Conservation (phyloP, 169 alveolate genomes). For the Plasmodium ovale region DNA sequence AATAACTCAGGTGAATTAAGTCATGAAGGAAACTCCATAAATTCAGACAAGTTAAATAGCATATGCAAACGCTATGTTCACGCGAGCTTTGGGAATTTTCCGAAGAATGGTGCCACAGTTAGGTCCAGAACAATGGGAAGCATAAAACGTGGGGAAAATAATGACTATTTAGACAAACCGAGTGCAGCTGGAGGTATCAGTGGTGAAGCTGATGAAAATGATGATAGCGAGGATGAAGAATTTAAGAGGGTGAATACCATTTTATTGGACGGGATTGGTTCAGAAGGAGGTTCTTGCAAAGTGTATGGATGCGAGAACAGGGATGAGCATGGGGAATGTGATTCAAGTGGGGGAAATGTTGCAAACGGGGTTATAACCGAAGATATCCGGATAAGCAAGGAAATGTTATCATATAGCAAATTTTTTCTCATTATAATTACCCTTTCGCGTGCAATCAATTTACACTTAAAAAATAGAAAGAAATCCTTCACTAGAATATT, state of each 20-base stretch:
- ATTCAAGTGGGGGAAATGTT: background rate
- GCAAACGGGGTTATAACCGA: background rate
- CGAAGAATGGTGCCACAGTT: background rate
- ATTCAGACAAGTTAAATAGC: background rate
- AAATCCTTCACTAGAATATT: constrained; percentile 63
- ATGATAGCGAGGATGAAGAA: constrained; percentile 50
- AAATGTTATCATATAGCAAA: constrained; percentile 75
- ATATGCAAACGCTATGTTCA: too few species aligned
- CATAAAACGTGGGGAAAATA: background rate
- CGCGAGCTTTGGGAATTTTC: too few species aligned
- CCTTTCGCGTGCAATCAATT: constrained; percentile 63
- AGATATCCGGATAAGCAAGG: constrained; percentile 44
- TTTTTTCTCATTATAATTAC: constrained; percentile 63
- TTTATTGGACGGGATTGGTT: constrained; percentile 11
- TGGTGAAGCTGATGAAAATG: constrained; percentile 1
- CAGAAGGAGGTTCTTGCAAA: background rate
- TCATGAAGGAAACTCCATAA: background rate
- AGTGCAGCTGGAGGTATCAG: background rate
- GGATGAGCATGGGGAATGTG: background rate
- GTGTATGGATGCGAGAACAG: background rate
- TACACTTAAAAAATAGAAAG: constrained; percentile 62
- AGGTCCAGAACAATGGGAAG: background rate
- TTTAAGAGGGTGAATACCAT: constrained; percentile 29
- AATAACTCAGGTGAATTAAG: background rate
- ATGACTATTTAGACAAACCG: background rate